Evolutionary conservation across 2,329 filamentous ascomycete species (phyloP).

Genomic region (Pseudogymnoascus sp.): DNA sequence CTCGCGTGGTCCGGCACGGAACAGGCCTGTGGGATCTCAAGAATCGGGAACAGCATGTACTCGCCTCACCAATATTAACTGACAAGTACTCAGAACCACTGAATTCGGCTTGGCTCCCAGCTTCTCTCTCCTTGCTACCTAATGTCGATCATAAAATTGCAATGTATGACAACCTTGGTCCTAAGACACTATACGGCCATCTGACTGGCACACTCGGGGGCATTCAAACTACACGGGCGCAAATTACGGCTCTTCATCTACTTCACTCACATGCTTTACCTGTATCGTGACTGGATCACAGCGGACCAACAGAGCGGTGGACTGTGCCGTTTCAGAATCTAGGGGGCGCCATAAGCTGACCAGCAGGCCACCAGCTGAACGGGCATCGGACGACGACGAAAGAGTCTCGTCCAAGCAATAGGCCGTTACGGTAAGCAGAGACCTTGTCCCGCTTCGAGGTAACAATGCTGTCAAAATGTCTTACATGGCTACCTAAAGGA

Average conservation of each 20-base stretch:
- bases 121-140: constrained; percentile 1
- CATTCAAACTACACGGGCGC: neutral
- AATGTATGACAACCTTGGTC: constrained; percentile 11
- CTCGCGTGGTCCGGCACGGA: constrained; percentile 10
- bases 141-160: constrained; percentile 11
- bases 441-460: neutral
- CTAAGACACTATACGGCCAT: constrained; percentile 10
- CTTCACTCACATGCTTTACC: constrained; percentile 7
- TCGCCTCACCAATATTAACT: neutral
- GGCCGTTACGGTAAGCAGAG: neutral
- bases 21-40: neutral
- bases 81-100: constrained; percentile 9
- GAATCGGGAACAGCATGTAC: constrained; percentile 3
- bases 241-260: constrained; percentile 5
- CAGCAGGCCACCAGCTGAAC: constrained; percentile 7
- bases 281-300: constrained; percentile 12
- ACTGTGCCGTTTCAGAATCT: neutral
- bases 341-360: constrained; percentile 9
- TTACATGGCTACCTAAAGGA: constrained; percentile 7
- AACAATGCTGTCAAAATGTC: constrained; percentile 7
- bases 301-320: neutral
- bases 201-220: constrained; percentile 6
- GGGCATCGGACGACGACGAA: neutral
- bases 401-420: constrained; percentile 4
- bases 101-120: neutral